Base-by-base conservation (phyloP, 1,284 basidiomycete species). In the Peniophora sp. region DNA sequence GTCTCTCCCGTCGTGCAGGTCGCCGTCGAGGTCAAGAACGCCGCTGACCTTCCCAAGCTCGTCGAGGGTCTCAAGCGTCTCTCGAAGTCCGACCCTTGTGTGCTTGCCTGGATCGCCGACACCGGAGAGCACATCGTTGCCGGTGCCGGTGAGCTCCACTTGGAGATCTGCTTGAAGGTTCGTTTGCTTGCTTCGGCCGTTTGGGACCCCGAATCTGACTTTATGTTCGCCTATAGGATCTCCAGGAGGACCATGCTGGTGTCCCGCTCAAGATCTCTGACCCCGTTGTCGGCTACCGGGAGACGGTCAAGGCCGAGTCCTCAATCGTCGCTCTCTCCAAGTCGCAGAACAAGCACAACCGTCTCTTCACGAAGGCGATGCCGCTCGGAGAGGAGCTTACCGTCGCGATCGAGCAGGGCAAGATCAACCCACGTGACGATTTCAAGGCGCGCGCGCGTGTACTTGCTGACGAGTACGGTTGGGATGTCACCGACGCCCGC, bases 311-410 rank as follows among this genome's bases (percentile, higher is more conserved):
- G 76, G 76, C 92, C 53, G 92, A 98, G 75, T 98, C 96, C 6
- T 86, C 87, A 53, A 98, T 99, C 66, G 86, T 92, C 58, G 97
- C 97, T 41, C 80, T 99, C 51, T 98, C 97, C 60, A 99, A 99
- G 74, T 99, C 97, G 48, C 97, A 98, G 78, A 99, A 99, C 83
- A 99, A 99, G 84, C 97, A 99, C 86, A 99, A 99, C 72, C 92
- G 97, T 79, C 80, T 99, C 56, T 99, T 88, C 71, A 83, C 88
- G 59, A 94, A 93, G 79, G 96, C 97, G 44, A 62, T 85, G 74
- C 97, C 97, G 48, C 70, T 99, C 56, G 92, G 91, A 36, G 97
- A 99, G 68, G 94, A 97, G 70, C 83, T 99, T 55, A 86, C 92
- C 59, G 81, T 83, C 64, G 95, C 92, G 58, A 98, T 99, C 64